Evolutionary conservation across 2,329 filamentous ascomycete species (phyloP), one percentile per base, ranked within the genome.

Genomic region (Apiospora arundinis): DNA sequence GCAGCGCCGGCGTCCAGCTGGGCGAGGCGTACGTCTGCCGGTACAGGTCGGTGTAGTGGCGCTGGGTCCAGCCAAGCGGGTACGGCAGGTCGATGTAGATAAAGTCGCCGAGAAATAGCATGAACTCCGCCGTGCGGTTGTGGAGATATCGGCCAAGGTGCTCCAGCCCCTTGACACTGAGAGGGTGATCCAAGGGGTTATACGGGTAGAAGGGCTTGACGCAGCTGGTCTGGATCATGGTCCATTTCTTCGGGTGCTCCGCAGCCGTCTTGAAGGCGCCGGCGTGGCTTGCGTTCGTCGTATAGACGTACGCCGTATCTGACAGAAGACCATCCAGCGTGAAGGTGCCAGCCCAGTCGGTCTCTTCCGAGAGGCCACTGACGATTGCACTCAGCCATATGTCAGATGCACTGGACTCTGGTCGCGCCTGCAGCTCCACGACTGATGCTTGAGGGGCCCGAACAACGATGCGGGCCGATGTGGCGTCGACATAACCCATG

Each of bases 121-220:
- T 67, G 40, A 67, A 67, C 23, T 67, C 65, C 2, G 18, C 70
- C 0, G 72, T 69, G 14, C 70, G 65, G 8, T 40, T 18, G 18
- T 21, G 16, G 63, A 74, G 45, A 52, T 72, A 69, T 12, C 28
- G 46, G 44, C 70, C 70, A 1, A 75, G 68, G 83, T 74, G 87
- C 69, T 87, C 85, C 73, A 93, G 85, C 6, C 91, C 91, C 0
- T 84, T 84, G n/a, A 92, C 85, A 4, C 87, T 85, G 1, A 93
- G 82, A 0, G 91, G 86, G 76, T 92, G 90, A 16, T 87, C 83
- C 40, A 90, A 81, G 0, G 89, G 86, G 21, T 84, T 88, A 78
- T 93, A 93, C 0, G 91, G 91, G 66, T 92, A 91, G 69, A 90
- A 89, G 14, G 91, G 87, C 80, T 92, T 92, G 76, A 93, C 88